Percentiles rank a stretch among this genome's conserved stretches.
Conservation (phyloP, 345 rosid species). For the Syzygium jambos region DNA sequence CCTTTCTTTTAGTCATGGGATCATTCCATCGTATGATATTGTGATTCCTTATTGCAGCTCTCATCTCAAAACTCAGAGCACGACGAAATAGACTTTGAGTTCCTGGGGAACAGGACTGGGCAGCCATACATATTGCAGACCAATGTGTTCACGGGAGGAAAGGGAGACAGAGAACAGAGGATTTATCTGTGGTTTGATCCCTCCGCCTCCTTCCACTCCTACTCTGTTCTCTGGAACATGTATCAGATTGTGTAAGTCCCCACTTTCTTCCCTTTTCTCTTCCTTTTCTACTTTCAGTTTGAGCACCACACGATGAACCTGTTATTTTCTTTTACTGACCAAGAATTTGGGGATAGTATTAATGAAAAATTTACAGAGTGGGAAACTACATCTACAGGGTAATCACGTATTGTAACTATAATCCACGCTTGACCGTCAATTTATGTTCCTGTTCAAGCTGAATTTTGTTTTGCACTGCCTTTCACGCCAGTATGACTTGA, state of each 20-base stretch:
- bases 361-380: neutral
- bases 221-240: slow-evolving; percentile 73
- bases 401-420: neutral
- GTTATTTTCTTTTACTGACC: neutral
- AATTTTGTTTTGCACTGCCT: neutral
- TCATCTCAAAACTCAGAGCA: slow-evolving; percentile 78
- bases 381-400: neutral
- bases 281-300: neutral
- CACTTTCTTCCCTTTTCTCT: neutral
- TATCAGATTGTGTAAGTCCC: slow-evolving; percentile 59
- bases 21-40: neutral
- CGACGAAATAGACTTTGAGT: slow-evolving; percentile 91
- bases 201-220: slow-evolving; percentile 40
- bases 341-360: neutral
- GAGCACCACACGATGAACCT: neutral
- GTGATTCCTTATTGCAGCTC: slow-evolving; percentile 31
- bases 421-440: neutral
- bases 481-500: neutral
- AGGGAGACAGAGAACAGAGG: slow-evolving; percentile 75
- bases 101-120: slow-evolving; percentile 79
- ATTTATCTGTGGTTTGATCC: slow-evolving; percentile 89
- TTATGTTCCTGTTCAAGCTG: neutral
- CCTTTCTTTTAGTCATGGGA: neutral
- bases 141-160: slow-evolving; percentile 76
- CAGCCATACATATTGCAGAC: slow-evolving; percentile 80